Evolutionary conservation across 257 asterid genomes (phyloP).

Genomic region (Jaltomata sinuosa): DNA sequence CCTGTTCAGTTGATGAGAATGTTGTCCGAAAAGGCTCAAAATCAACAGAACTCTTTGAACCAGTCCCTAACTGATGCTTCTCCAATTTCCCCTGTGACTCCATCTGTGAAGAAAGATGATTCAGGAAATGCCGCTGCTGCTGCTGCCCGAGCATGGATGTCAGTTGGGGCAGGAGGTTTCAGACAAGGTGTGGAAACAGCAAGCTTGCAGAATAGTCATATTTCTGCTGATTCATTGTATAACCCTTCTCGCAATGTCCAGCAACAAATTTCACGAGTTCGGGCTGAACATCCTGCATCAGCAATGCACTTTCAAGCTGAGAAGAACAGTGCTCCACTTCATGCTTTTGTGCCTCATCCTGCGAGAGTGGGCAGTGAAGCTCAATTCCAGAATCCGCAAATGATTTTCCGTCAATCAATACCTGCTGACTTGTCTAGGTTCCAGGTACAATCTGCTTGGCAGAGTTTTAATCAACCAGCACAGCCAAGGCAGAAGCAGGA

Average conservation of each 20-base stretch:
- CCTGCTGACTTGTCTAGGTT: constrained; percentile 76
- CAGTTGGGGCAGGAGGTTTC: constrained; percentile 76
- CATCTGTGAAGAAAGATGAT: constrained; percentile 31
- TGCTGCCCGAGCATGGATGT: constrained; percentile 94
- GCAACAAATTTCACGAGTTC: constrained; percentile 38
- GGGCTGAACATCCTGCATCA: constrained; percentile 40
- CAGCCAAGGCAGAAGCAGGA: constrained; percentile 62
- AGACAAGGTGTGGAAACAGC: constrained; percentile 35
- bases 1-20: constrained; percentile 71
- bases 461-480: constrained; percentile 39
- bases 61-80: constrained; percentile 16
- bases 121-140: constrained; percentile 57
- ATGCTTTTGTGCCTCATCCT: constrained; percentile 52
- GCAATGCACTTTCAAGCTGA: constrained; percentile 37
- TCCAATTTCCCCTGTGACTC: constrained; percentile 20
- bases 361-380: constrained; percentile 34
- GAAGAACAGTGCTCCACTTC: constrained; percentile 26
- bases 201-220: constrained; percentile 32
- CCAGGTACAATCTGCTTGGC: constrained; percentile 63
- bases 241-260: constrained; percentile 43
- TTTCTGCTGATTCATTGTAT: constrained; percentile 42
- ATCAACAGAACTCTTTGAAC: constrained; percentile 39
- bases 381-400: constrained; percentile 47
- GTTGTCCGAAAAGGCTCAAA: constrained; percentile 48
- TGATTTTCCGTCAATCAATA: constrained; percentile 52